These are phyloP conservation scores for Acer negundo DNA, from an alignment of 345 rosid species.

Conservation along the genomic window DNA sequence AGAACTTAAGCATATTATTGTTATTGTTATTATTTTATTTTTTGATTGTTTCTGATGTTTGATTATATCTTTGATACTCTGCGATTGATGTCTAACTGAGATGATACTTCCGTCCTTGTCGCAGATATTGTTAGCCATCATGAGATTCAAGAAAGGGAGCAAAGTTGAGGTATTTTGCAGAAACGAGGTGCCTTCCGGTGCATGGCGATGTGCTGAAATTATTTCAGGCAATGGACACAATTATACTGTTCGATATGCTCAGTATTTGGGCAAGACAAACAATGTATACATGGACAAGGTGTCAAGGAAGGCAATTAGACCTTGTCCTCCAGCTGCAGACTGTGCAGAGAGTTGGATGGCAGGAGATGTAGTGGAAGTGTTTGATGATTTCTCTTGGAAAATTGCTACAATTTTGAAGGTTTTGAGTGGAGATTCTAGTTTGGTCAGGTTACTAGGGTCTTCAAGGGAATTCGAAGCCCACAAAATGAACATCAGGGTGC, in stretches of 20 bases:
- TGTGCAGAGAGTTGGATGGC: slow-evolving; percentile 43
- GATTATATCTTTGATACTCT: background rate
- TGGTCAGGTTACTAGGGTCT: slow-evolving; percentile 51
- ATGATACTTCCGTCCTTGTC: background rate
- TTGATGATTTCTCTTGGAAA: slow-evolving; percentile 56
- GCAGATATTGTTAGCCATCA: slow-evolving; percentile 26
- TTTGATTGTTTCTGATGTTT: background rate
- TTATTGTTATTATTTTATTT: background rate
- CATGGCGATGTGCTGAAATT: slow-evolving; percentile 62
- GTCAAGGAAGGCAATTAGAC: slow-evolving; percentile 60
- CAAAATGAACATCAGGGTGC: slow-evolving; percentile 47
- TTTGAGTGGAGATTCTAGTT: slow-evolving; percentile 21
- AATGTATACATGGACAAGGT: slow-evolving; percentile 44
- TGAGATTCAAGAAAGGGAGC: slow-evolving; percentile 65
- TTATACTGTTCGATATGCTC: slow-evolving; percentile 41
- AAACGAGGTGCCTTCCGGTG: slow-evolving; percentile 45
- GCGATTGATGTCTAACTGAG: background rate
- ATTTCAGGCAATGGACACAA: slow-evolving; percentile 62
- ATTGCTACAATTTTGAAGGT: slow-evolving; percentile 42
- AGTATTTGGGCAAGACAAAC: background rate
- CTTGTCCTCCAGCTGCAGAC: slow-evolving; percentile 45
- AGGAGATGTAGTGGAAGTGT: slow-evolving; percentile 65
- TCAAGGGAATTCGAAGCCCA: slow-evolving; percentile 29
- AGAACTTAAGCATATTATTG: background rate
- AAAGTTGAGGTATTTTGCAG: slow-evolving; percentile 61